These are phyloP conservation scores for Coniferiporia weirii DNA, from an alignment of 1,284 basidiomycete genomes.

Conservation along the genomic window DNA sequence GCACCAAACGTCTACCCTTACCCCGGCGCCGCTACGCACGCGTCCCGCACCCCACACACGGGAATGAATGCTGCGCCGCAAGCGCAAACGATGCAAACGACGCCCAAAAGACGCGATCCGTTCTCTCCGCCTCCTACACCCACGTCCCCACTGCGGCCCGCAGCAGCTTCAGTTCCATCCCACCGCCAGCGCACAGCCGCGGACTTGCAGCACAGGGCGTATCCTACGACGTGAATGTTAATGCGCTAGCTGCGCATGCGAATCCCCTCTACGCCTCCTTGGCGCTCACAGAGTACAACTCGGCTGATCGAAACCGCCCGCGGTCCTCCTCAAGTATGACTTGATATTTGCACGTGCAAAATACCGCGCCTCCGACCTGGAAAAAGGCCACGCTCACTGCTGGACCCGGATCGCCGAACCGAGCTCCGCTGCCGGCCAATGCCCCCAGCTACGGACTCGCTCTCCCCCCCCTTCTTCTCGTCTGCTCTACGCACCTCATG, in stretches of 20 bases:
- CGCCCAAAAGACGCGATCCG: constrained; percentile 3
- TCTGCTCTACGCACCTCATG: background rate
- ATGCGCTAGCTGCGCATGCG: background rate
- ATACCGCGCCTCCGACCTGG: background rate
- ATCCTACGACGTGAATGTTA: constrained; percentile 1
- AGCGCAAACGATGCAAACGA: background rate
- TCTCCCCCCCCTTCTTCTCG: background rate
- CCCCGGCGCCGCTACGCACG: background rate
- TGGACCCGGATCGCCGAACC: background rate
- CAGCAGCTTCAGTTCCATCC: background rate
- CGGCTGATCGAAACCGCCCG: background rate
- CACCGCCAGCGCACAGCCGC: constrained; percentile 1
- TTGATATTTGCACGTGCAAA: no score
- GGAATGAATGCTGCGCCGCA: background rate
- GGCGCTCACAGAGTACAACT: background rate
- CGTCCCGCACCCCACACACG: background rate
- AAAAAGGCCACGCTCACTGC: background rate
- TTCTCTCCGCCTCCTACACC: constrained; percentile 6
- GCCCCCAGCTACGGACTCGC: background rate
- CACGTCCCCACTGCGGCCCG: background rate
- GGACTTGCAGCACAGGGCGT: constrained; percentile 1
- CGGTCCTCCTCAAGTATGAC: background rate
- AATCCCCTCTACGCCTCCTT: background rate
- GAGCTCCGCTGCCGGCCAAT: background rate
- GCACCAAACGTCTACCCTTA: background rate